Evolutionary conservation across 805 yeast genomes (phyloP), one percentile per base, ranked within the genome.

Genomic region (Ogataea angusta): DNA sequence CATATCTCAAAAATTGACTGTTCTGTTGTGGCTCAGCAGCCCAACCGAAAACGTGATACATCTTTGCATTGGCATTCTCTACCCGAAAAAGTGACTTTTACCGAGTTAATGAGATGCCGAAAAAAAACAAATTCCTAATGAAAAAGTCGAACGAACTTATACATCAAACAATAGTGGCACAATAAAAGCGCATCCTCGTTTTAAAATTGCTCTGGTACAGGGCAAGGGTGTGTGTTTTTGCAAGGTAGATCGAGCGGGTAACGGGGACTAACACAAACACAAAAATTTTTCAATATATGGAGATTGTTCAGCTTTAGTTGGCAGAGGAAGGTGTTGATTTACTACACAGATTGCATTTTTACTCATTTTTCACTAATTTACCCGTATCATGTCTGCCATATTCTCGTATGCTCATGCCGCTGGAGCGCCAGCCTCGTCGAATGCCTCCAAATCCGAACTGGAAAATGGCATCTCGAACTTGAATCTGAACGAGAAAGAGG

Each of bases 391-490:
- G 57, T 56, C 60, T 19, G 41, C 63, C 27, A 48, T 49, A 40
- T 45, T 59, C 28, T 60, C 64, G n/a, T 59, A 59, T 35, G 63
- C 64, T 10, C 60, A 57, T 42, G 64, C 62, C 29, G 64, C 63
- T 22, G 60, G 57, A 38, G 58, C 57, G 16, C 46, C 52, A 29
- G 47, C 38, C 15, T 30, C 46, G 15, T 38, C 43, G 21, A 46
- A 42, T 27, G 25, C 18, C 21, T 7, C 36, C 14, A 38, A 37
- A 30, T 18, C 38, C 10, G 34, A 36, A 15, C 25, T 26, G 37
- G 52, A 49, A 16, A 30, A 35, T 14, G 51, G 37, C 12, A 38
- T 43, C 28, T 34, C 54, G 34, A 42, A 34, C 21, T 30, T 45
- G 31, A 32, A 39, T 15, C 34, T 47, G 17, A 24, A 33, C 24